phyloP scores from a whole-genome alignment of 2,329 filamentous ascomycete species.

The Fusarium poae region DNA sequence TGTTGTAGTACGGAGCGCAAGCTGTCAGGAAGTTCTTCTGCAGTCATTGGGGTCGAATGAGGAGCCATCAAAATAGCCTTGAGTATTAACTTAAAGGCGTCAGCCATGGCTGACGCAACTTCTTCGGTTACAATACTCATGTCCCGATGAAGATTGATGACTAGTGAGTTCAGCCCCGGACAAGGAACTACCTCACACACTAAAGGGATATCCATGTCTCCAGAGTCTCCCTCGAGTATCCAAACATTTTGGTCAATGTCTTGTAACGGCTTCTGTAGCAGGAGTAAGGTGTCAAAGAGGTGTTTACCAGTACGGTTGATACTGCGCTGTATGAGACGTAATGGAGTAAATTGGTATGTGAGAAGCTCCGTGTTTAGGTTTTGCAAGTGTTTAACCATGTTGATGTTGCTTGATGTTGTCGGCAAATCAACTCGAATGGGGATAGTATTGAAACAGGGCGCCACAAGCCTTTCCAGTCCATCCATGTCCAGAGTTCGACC shows the following conservation, averaged over 20 bases:
- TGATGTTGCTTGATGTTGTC: conserved; percentile 61
- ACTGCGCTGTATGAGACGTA: conserved; percentile 76
- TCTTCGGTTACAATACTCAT: conserved; percentile 55
- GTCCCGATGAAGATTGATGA: conserved; percentile 74
- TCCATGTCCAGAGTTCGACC: conserved; percentile 77
- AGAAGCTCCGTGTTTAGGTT: conserved; percentile 71
- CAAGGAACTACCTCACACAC: conserved; percentile 80
- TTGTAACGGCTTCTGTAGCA: conserved; percentile 77
- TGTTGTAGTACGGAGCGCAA: conserved; percentile 37
- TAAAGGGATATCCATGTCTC: conserved; percentile 79
- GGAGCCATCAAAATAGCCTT: conserved; percentile 47
- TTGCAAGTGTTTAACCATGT: conserved; percentile 72
- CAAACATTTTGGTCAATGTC: conserved; percentile 69
- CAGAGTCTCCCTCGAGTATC: conserved; percentile 68
- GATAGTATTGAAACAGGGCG: conserved; percentile 92
- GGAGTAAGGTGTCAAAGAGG: conserved; percentile 84
- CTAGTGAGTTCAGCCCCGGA: conserved; percentile 63
- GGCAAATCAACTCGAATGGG: conserved; percentile 74
- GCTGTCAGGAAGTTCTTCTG: conserved; percentile 41
- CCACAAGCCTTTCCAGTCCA: conserved; percentile 78
- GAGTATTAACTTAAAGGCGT: conserved; percentile 52
- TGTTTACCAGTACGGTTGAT: conserved; percentile 58
- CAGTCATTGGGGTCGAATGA: conserved; percentile 42
- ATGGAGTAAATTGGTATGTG: conserved; percentile 78
- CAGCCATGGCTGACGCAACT: conserved; percentile 48